Base-by-base conservation (phyloP, 768 basidiomycete genomes). In the Lactarius akahatsu region DNA sequence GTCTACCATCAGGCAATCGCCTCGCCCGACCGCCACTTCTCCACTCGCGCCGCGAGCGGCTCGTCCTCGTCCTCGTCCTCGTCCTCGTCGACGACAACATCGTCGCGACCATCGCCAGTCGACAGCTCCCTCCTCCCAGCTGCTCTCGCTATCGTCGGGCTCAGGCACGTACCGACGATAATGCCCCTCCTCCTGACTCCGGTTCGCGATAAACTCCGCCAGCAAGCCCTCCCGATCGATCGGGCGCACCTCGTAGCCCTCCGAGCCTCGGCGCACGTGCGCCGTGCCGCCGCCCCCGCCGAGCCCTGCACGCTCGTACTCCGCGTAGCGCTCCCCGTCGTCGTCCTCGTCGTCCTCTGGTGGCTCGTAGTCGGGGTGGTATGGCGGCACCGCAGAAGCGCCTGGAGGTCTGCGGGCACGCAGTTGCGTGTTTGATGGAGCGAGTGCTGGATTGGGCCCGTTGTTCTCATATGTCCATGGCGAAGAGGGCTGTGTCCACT, bases 401-500 rank as follows among this genome's bases (percentile, higher is more conserved):
- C 77, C 75, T 4, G 11, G 7, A 15, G 16, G 80, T 81, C 40
- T 75, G 56, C 57, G 62, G 26, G 13, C 52, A n/a, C 61, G 66
- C 72, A 32, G 63, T 61, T 65, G 71, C 61, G 80, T 71, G 4
- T 72, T 59, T 45, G 85, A 86, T 0, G 94, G 88, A 45, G 79
- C 80, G 11, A 96, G 85, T 43, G 79, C 73, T 8, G 95, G 95
- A 73, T 97, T 97, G 16, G 95, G 72, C 16, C 81, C 78, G 23
- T 80, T 89, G 60, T 90, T 89, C 69, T 89, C 87, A 73, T 92
- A 96, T 16, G 93, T 93, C 89, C 94, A 97, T 6, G 95, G 93
- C 6, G 85, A 86, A 28, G 80, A 75, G 1, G 86, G 83, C 40
- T 87, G 82, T 40, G 74, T 75, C 69, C 86, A 82, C 11, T 74